These are phyloP conservation scores for Naganishia antarctica DNA, from an alignment of 768 basidiomycete genomes.

Conservation along the genomic window DNA sequence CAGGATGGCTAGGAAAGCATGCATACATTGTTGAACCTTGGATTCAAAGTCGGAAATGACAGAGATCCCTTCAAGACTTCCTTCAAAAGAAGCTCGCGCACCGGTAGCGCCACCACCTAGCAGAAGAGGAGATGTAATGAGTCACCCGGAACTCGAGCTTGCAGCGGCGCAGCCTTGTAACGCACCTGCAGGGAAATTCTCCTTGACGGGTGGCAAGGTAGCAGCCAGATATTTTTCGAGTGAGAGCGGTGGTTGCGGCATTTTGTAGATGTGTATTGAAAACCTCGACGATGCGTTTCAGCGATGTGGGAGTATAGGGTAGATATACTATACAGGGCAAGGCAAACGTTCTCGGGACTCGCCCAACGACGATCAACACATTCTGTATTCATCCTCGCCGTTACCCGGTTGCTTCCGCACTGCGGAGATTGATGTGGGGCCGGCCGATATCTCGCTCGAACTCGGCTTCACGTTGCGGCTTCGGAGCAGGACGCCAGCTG, in stretches of 20 bases:
- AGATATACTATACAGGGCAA: neutral
- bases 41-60: constrained; percentile 43
- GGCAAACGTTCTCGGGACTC: no score
- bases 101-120: constrained; percentile 29
- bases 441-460: neutral
- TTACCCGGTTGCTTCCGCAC: constrained; percentile 3
- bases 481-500: no score
- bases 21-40: constrained; percentile 43
- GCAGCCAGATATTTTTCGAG: constrained; percentile 43
- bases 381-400: neutral
- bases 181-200: constrained; percentile 47
- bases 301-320: neutral
- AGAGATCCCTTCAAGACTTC: constrained; percentile 39
- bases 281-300: neutral
- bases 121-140: neutral
- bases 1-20: neutral
- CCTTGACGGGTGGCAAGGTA: constrained; percentile 40
- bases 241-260: constrained; percentile 49
- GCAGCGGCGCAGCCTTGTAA: constrained; percentile 41
- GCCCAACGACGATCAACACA: neutral
- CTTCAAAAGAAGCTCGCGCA: constrained; percentile 35
- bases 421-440: neutral
- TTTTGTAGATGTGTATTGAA: constrained; percentile 21
- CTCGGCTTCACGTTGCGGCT: no score
- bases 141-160: constrained; percentile 35